Percentiles rank a stretch among this genome's conserved stretches.
These are phyloP conservation scores for Suaeda aralocaspica DNA, from an alignment of 148 eudicot species.

Conservation along the genomic window DNA sequence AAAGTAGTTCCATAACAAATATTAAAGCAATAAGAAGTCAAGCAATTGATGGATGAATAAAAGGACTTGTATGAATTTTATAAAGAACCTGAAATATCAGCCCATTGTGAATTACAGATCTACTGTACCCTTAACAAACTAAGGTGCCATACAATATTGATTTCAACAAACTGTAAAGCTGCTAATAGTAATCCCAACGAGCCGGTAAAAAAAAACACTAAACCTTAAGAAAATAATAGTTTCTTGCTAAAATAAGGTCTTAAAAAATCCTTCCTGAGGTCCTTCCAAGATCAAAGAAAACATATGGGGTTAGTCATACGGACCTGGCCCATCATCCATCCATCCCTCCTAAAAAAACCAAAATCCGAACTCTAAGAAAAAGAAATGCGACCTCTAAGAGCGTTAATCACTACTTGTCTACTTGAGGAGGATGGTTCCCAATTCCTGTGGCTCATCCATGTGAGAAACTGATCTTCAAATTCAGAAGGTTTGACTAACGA, in stretches of 20 bases:
- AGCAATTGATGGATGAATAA: background rate
- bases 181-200: background rate
- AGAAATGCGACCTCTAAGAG: background rate
- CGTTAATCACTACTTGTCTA: conserved; percentile 11
- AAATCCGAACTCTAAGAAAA: conserved; percentile 8
- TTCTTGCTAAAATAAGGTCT: background rate
- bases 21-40: background rate
- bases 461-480: conserved; percentile 10
- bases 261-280: background rate
- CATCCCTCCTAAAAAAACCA: conserved; percentile 12
- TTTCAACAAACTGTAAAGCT: conserved; percentile 9
- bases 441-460: conserved; percentile 14
- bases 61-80: background rate
- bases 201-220: background rate
- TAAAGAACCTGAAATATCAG: background rate
- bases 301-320: conserved; percentile 19
- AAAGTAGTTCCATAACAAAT: too few species aligned
- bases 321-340: conserved; percentile 4
- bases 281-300: conserved; percentile 8
- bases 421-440: conserved; percentile 8
- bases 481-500: conserved; percentile 14
- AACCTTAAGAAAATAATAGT: background rate
- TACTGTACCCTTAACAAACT: background rate
- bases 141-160: background rate
- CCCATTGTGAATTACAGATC: conserved; percentile 12